A percentile compares a stretch with the other conserved stretches of the same genome.
These are phyloP conservation scores for Rheum nobile DNA, from an alignment of 148 eudicot genomes.

Conservation along the genomic window DNA sequence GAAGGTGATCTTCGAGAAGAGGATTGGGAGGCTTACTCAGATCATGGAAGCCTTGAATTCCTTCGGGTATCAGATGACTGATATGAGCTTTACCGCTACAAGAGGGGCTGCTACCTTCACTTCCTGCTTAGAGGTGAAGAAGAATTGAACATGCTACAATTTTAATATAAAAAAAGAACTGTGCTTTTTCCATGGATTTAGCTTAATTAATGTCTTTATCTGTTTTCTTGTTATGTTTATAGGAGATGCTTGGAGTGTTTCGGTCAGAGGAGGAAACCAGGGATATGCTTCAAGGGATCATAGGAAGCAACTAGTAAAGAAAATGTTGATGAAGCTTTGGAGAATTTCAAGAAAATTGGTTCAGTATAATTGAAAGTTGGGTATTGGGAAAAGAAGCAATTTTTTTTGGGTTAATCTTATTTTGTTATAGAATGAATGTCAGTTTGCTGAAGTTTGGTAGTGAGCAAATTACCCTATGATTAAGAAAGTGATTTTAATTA, in stretches of 20 bases:
- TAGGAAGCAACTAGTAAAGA: neutral
- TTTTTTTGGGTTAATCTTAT: too few species aligned
- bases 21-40: slow-evolving; percentile 38
- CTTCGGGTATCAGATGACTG: slow-evolving; percentile 47
- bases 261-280: slow-evolving; percentile 16
- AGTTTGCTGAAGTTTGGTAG: neutral
- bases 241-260: slow-evolving; percentile 28
- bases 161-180: neutral
- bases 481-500: neutral
- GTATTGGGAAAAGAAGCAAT: neutral
- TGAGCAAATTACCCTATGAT: neutral
- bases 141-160: neutral
- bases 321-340: neutral
- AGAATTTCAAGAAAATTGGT: neutral
- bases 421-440: neutral
- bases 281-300: slow-evolving; percentile 9
- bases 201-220: neutral
- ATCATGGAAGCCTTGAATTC: slow-evolving; percentile 48
- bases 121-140: slow-evolving; percentile 51
- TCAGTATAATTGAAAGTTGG: neutral
- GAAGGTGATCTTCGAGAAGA: slow-evolving; percentile 48
- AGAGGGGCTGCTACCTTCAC: slow-evolving; percentile 57
- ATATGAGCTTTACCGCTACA: slow-evolving; percentile 41
- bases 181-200: neutral
- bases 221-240: neutral